Conservation (phyloP, 768 basidiomycete species). For the Asterophora parasitica region DNA sequence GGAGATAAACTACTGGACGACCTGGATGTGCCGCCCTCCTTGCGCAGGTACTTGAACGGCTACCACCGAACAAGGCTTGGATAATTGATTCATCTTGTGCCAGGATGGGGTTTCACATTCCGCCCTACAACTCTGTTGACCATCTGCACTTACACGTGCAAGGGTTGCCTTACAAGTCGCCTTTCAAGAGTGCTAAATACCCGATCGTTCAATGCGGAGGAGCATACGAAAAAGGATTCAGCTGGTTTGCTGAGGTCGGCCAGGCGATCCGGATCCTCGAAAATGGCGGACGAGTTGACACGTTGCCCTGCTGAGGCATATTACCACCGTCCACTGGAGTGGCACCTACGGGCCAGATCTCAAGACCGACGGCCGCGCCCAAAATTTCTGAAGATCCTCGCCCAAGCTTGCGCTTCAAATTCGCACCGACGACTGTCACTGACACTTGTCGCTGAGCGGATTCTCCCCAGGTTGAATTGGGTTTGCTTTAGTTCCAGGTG, state of each 20-base stretch:
- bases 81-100: slow-evolving; percentile 10
- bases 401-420: no score
- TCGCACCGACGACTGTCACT: no score
- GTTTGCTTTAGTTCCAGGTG: no score
- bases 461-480: no score
- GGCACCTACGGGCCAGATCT: no score
- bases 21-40: slow-evolving; percentile 33
- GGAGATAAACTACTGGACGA: slow-evolving; percentile 50
- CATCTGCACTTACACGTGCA: slow-evolving; percentile 78
- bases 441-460: no score
- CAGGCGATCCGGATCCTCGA: slow-evolving; percentile 63
- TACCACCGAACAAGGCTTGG: background rate
- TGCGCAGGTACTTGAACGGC: slow-evolving; percentile 43
- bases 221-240: slow-evolving; percentile 53
- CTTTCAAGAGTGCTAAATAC: slow-evolving; percentile 39
- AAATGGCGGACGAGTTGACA: slow-evolving; percentile 41
- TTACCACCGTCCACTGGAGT: no score
- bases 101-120: slow-evolving; percentile 80
- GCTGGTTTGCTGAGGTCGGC: slow-evolving; percentile 65
- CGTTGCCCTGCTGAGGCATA: slow-evolving; percentile 42
- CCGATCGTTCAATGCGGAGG: slow-evolving; percentile 36
- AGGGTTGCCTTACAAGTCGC: slow-evolving; percentile 56
- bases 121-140: slow-evolving; percentile 67
- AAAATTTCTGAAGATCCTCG: no score
- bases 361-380: no score